phyloP scores from a whole-genome alignment of 139 green algal genomes.

The Chlamydomonas schloesseri region DNA sequence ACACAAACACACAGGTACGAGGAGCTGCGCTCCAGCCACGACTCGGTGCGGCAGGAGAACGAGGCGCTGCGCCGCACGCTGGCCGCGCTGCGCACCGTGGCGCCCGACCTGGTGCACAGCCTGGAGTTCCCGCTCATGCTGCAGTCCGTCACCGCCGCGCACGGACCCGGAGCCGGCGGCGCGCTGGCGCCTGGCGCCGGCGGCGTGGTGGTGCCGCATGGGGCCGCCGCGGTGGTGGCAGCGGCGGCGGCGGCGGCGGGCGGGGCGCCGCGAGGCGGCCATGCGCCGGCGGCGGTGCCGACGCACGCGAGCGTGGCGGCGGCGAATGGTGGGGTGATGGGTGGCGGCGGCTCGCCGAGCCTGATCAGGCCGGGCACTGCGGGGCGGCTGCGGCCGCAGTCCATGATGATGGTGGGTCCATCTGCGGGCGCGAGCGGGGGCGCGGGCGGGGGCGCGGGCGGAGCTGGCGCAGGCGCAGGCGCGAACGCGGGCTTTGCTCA shows the following conservation, averaged over 20 bases:
- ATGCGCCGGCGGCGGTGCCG: background rate
- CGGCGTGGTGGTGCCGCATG: background rate
- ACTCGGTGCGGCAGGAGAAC: slow-evolving; percentile 26
- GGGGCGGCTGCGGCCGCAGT: background rate
- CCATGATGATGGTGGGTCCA: background rate
- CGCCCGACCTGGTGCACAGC: slow-evolving; percentile 34
- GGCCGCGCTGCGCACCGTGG: slow-evolving; percentile 17
- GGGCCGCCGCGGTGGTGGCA: background rate
- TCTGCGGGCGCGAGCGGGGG: too few species aligned
- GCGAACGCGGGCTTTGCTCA: background rate
- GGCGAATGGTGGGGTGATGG: background rate
- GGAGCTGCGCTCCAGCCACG: slow-evolving; percentile 28
- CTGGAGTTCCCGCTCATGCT: slow-evolving; percentile 39
- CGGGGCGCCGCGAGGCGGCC: too few species aligned
- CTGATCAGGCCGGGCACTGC: background rate
- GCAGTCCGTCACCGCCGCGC: too few species aligned
- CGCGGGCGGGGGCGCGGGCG: too few species aligned
- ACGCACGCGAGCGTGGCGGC: background rate
- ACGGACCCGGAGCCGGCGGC: background rate
- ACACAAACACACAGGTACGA: too few species aligned
- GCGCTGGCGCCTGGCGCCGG: background rate
- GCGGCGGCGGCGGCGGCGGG: background rate
- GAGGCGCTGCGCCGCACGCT: slow-evolving; percentile 30
- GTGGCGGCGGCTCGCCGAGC: too few species aligned
- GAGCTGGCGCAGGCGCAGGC: too few species aligned